Evolutionary conservation across 2,329 filamentous ascomycete species (phyloP), one percentile per base, ranked within the genome.

Genomic region (Emericellopsis cladophorae): DNA sequence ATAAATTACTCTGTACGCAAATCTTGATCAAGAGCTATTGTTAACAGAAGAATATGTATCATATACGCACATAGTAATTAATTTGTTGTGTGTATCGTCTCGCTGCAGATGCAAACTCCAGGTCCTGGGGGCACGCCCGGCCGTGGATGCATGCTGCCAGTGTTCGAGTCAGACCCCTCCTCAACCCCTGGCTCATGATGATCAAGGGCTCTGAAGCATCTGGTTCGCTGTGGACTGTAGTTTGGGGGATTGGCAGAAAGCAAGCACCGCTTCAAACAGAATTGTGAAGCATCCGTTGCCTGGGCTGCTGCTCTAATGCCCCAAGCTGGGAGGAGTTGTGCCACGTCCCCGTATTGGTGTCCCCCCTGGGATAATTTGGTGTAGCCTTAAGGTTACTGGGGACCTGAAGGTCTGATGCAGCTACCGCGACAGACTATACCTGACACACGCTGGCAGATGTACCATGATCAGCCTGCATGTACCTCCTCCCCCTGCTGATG

Each of bases 221-320:
- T 42, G 35, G 40, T 34, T 42, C 40, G 40, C 36, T 42, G 40
- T 21, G 5, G 5, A 3, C 31, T 4, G 31, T 12, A 12, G 3
- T 15, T 38, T 26, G 40, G 18, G 34, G 26, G 21, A 14, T 5
- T 18, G 9, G 23, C 39, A 36, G 40, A 38, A 26, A 16, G 26
- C 37, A 26, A 32, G 35, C 34, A 42, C 37, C 34, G 40, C 40
- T 42, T 42, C 40, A 42, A 35, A 32, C 23, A 16, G 12, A 9
- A 9, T 35, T 31, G 31, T 23, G 32, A 35, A 23, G 39, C 31
- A 16, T 34, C 39, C 31, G 31, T 16, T 16, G 31, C 16, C 4
- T 12, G 12, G 26, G 12, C 26, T 33, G 31, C 23, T 31, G 24
- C n/a, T 18, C 15, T 11, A 7, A 6, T 10, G 26, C 15, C 24